Base-by-base conservation (phyloP, 768 basidiomycete genomes). In the Infundibulicybe gibba region DNA sequence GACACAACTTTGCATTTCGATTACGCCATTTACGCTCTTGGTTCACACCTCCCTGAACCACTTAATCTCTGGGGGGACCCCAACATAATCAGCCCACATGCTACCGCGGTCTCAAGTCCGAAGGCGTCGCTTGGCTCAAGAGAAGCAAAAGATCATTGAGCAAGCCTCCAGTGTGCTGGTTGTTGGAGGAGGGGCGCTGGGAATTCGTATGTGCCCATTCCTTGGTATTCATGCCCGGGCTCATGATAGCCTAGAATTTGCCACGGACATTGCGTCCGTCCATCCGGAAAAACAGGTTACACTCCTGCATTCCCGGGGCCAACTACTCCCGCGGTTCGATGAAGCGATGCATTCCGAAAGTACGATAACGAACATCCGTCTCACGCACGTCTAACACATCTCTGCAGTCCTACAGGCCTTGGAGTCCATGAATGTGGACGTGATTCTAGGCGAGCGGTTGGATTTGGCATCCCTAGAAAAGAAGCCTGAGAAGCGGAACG, bases 181-280 rank as follows among this genome's bases (percentile, higher is more conserved):
- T 12, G 75, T 87, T 2, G 87, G 87, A 2, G 86, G 83, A 10
- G 87, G 87, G 0, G 83, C 87, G 1, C 73, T 88, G 8, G 87
- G 86, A 3, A 79, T 88, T 20, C 83, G 83, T 85, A 58, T 54
- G 80, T 71, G 20, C 35, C 25, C 1, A 40, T 13, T 35, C 20
- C 35, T 30, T 16, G 5, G 34, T 34, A 8, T 13, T 20, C 41
- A 13, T 30, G 25, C 40, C 14, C 20, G 14, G 48, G 43, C 44
- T 55, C 21, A 39, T 21, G 15, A 10, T 16, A 20, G 33, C 25
- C 5, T 52, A 85, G 83, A 85, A 56, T 80, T 80, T 50, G 81
- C 83, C 0, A 75, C 79, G 3, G 84, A 86, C 58, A 81, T 84
- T 47, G 71, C 73, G 15, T 70, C 68, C 2, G 54, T 79, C 14